Evolutionary conservation across 2,329 filamentous ascomycete species (phyloP), one percentile per base, ranked within the genome.

Genomic region (Sporothrix curviconia): DNA sequence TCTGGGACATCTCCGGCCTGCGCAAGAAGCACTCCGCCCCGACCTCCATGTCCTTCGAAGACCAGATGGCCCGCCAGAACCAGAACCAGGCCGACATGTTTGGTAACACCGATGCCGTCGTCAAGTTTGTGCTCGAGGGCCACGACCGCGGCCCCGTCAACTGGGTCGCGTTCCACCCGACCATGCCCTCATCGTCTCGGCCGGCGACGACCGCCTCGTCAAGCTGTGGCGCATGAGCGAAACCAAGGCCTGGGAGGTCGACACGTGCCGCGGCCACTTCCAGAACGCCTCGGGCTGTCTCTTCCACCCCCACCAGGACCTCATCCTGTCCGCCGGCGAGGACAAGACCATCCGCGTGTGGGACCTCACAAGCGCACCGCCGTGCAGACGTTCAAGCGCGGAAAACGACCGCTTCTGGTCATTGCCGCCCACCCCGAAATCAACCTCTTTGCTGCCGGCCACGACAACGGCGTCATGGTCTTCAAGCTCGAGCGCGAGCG

Each of bases 211-310:
- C 70, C 84, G 95, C 58, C 80, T 99, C 34, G 86, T 99, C 59
- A 99, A 99, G 78, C 77, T 99, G 55, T 99, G 94, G 94, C 87
- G 94, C 66, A 99, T 97, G 90, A 97, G 94, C 70, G 90, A 99
- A 72, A 99, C 94, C 57, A 99, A 99, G 74, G 94, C 94, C 24
- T 99, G 95, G 94, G 94, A 99, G 73, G 95, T 99, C 1, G 94
- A 99, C 70, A 99, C 94, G 6, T 99, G 94, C 77, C 84, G 94
- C 66, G 94, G 94, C 2, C 94, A 99, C 74, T 97, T 97, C 78
- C 92, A 96, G 80, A 99, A 99, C 70, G 91, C 89, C 19, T 95
- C 91, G 3, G 92, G 91, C 46, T 95, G 89, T 77, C 76, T 99
- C 50, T 99, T 99, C 80, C 95, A 99, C 71, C 94, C 95, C 7